Evolutionary conservation across 345 rosid species (phyloP).

Genomic region (Streptanthus diversifolius): DNA sequence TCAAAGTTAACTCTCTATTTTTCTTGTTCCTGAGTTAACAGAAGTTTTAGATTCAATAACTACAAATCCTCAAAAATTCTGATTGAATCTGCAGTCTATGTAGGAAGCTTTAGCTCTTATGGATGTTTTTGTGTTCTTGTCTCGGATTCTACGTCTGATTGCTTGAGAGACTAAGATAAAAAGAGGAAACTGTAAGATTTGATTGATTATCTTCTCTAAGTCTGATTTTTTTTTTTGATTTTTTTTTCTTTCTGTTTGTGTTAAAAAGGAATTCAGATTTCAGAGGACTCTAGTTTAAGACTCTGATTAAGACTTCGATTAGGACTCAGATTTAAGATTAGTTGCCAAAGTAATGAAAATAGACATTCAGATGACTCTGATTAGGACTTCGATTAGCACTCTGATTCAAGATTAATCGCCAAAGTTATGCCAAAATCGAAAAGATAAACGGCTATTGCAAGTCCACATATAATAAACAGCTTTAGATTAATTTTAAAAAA

Average conservation of each 20-base stretch:
- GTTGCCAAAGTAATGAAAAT: too few relatives aligned
- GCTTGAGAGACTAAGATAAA: not conserved
- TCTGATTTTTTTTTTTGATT: not conserved
- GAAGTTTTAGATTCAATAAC: not conserved
- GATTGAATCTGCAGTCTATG: not conserved
- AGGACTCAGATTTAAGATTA: too few relatives aligned
- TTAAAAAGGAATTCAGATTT: not conserved
- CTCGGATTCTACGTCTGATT: not conserved
- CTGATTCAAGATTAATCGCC: not conserved
- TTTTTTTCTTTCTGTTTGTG: not conserved
- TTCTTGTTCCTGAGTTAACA: not conserved
- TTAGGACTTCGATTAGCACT: too few relatives aligned
- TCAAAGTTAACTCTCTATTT: not conserved
- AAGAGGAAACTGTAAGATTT: not conserved
- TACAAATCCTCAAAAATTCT: not conserved
- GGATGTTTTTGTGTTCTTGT: conserved; percentile 6
- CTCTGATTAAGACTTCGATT: not conserved
- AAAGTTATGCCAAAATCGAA: not conserved
- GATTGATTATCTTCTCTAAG: not conserved
- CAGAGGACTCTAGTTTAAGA: not conserved
- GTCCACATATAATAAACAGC: not conserved
- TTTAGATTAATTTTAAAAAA: not conserved
- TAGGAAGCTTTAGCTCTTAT: not conserved
- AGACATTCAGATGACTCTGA: too few relatives aligned
- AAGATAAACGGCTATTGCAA: not conserved